A percentile compares a stretch with the other conserved stretches of the same genome.
Conservation (phyloP, 140 eudicot species). For the Anethum foeniculum region DNA sequence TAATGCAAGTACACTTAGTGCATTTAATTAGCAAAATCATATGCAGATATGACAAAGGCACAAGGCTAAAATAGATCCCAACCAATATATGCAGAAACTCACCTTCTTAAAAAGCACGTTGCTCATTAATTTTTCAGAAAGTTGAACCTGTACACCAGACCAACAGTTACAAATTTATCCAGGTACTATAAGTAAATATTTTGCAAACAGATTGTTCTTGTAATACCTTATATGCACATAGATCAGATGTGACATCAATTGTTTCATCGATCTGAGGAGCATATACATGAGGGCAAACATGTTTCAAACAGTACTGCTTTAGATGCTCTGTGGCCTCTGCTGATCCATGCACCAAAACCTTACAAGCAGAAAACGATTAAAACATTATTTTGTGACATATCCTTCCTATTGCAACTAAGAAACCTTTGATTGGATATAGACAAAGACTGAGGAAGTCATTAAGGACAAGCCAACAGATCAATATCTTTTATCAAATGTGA, state of each 20-base stretch:
- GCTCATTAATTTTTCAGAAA: conserved; percentile 96
- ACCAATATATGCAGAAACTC: conserved; percentile 8
- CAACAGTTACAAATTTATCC: conserved; percentile 12
- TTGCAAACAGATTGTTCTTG: not conserved
- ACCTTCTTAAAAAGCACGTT: conserved; percentile 92
- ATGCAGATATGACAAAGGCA: not conserved
- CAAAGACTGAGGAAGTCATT: conserved; percentile 1
- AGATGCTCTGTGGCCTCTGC: conserved; percentile 99
- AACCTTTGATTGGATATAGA: not conserved
- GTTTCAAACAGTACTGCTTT: conserved; percentile 81
- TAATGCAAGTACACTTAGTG: not conserved
- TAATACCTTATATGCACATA: conserved; percentile 90
- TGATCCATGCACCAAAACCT: conserved; percentile 98
- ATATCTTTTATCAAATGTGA: not conserved
- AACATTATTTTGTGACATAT: not conserved
- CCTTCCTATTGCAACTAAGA: not conserved
- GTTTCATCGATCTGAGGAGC: conserved; percentile 92
- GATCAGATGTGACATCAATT: conserved; percentile 92
- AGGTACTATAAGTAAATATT: conserved; percentile 4
- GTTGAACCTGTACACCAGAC: conserved; percentile 57
- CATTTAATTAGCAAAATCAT: not conserved
- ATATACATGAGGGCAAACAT: conserved; percentile 91
- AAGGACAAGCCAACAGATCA: not conserved
- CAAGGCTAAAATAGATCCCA: not conserved
- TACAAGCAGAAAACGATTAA: conserved; percentile 2